Base-by-base conservation (phyloP, 2,329 filamentous ascomycete genomes). In the Colletotrichum brevisporum region DNA sequence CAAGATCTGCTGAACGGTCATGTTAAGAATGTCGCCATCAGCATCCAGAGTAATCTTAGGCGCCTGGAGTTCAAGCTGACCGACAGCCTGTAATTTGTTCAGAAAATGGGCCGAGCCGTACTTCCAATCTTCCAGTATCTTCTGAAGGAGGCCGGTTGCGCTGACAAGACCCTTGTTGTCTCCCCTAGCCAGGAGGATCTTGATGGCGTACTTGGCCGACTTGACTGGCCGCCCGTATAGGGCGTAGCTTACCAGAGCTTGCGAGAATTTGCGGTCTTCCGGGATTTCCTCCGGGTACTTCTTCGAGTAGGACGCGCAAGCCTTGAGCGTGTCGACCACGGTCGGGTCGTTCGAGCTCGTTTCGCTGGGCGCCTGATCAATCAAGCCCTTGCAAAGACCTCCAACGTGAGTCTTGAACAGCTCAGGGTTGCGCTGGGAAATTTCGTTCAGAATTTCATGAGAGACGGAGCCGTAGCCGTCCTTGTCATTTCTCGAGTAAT, bases 391-490 rank as follows among this genome's bases (percentile, higher is more conserved):
- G 82, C 95, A 97, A 54, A 99, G 88, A 71, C 97, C 94, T 70
- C 94, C 93, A 6, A 98, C 92, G 73, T 98, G 95, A 2, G 94
- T 93, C 76, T 96, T 95, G 83, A 99, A 94, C 9, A 98, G 90
- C 67, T 95, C 92, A 0, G 96, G 95, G 72, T 96, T 96, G 53
- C 90, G 89, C 61, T 93, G 91, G 0, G 96, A 98, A 36, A 98
- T 97, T 76, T 98, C 93, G 75, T 94, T 95, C 55, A 98, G 86
- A 61, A 98, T 87, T 76, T 97, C 93, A 76, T 98, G 94, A 2
- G 96, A 95, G 15, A 93, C 90, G 21, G 88, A 84, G 6, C 92
- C 93, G 56, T 98, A 85, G 0, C 91, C 91, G 56, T 92, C 90
- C 75, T 95, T 92, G 76, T 98, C 92, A 10, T 90, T 95, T 75